Evolutionary conservation across 2,329 filamentous ascomycete genomes (phyloP), one percentile per base, ranked within the genome.

Genomic region (Penicillium brasilianum): DNA sequence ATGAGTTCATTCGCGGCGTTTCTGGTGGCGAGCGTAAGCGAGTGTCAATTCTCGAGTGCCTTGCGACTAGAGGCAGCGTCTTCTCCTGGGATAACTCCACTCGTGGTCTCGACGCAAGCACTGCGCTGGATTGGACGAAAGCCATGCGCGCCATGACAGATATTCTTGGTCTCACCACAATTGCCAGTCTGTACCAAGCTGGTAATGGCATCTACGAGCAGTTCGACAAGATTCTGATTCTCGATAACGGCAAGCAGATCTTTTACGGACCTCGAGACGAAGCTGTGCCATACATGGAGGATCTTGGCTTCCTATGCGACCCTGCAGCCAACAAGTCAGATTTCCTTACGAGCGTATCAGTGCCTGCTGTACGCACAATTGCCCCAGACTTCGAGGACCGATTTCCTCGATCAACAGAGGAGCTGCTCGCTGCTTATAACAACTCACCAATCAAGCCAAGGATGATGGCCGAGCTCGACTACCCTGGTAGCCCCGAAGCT

Each of bases 81-180:
- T 85, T 83, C 54, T 88, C 85, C 72, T 90, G 87, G 87, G 88
- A 90, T 62, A 90, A 90, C 71, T 84, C 81, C 7, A 90, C 88
- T 0, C 77, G 87, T 60, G 88, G 88, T 55, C 77, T 90, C 0
- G 88, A 90, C 68, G 87, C 87, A 0, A 87, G 83, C 67, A 89
- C 85, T 4, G 88, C 87, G 1, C 77, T 89, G 1, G 83, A 88
- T 55, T 89, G 83, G 69, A 80, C 83, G 34, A 86, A 85, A 67
- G 83, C 85, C 1, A 75, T 90, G 16, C 80, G 88, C 7, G 83
- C 85, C 7, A 80, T 90, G 82, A 89, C 88, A 0, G 86, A 90
- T 63, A 81, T 87, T 1, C 76, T 86, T 4, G 85, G 86, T 0
- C 76, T 88, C 4, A 78, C 86, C 0, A 84, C 85, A 0, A 85